Evolutionary conservation across 1,284 basidiomycete genomes (phyloP).

Genomic region (Ceratobasidium papillatum): DNA sequence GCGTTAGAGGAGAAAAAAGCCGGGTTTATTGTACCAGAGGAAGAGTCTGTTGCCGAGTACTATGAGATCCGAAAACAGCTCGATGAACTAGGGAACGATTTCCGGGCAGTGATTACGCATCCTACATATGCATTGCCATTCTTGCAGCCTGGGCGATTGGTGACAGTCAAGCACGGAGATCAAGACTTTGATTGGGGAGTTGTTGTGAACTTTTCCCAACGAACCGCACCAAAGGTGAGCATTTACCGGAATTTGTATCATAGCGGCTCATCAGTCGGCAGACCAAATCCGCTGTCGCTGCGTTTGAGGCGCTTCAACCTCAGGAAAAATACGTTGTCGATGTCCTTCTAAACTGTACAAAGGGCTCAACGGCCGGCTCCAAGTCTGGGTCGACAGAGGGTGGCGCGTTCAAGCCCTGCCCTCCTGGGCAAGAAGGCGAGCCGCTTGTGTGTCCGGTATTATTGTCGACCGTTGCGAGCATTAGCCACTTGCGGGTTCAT

Average conservation of each 20-base stretch:
- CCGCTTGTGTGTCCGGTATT: constrained; percentile 91
- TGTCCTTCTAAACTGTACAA: constrained; percentile 86
- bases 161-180: constrained; percentile 86
- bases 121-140: constrained; percentile 94
- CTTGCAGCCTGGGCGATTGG: constrained; percentile 89
- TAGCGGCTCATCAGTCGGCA: neutral
- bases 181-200: constrained; percentile 97
- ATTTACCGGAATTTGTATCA: neutral
- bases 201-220: constrained; percentile 91
- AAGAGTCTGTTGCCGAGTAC: constrained; percentile 87
- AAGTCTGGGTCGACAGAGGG: constrained; percentile 63
- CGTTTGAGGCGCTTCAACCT: constrained; percentile 52
- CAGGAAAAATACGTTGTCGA: constrained; percentile 95
- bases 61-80: constrained; percentile 92
- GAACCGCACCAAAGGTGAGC: constrained; percentile 69
- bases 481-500: constrained; percentile 88
- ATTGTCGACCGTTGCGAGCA: constrained; percentile 84
- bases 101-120: constrained; percentile 92
- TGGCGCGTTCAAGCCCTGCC: constrained; percentile 78
- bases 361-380: constrained; percentile 65
- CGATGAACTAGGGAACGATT: constrained; percentile 86
- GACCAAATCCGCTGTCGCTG: constrained; percentile 6
- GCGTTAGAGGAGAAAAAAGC: constrained; percentile 76
- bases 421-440: constrained; percentile 73
- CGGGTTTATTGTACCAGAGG: constrained; percentile 79